Evolutionary conservation across 257 asterid species (phyloP), one percentile per base, ranked within the genome.

Genomic region (Plantago major): DNA sequence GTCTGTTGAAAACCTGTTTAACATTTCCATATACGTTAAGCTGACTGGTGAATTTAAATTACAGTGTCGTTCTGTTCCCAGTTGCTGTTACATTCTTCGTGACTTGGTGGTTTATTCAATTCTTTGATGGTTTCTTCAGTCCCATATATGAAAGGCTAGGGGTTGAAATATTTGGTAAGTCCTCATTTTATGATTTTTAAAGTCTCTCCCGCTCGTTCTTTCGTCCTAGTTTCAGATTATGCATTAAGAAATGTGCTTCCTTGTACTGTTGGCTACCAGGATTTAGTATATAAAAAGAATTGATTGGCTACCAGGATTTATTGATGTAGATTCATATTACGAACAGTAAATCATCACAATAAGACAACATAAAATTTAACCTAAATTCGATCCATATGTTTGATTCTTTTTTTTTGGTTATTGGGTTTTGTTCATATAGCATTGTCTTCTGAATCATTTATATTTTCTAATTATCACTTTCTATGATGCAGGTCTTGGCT

Each of bases 61-160:
- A 81, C 93, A 92, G 97, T 63, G 88, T 86, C 14, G 99, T 89
- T 69, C 89, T 92, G 70, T 89, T 92, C 74, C 99, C 97, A 10
- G 97, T 92, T 65, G 97, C 99, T 71, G 93, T 92, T 67, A 89
- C 99, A 71, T 89, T 92, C 84, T 86, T 84, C 46, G 63, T 89
- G 74, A 86, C 99, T 6, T 89, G 96, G 97, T 92, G 99, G 99
- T 89, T 92, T 71, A 71, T 92, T 81, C 95, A 92, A 83, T 86
- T 89, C 78, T 87, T 89, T 71, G 99, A 89, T 77, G 94, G 97
- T 56, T 92, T 92, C 88, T 92, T 92, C 84, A 92, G 97, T 73
- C 99, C 97, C 67, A 89, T 86, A 64, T 89, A 92, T 67, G 97
- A 89, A 68, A 80, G 91, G 62, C 95, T 92, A 52, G 97, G 97